Base-by-base conservation (phyloP, 2,329 filamentous ascomycete genomes). In the Fonsecaea pedrosoi region DNA sequence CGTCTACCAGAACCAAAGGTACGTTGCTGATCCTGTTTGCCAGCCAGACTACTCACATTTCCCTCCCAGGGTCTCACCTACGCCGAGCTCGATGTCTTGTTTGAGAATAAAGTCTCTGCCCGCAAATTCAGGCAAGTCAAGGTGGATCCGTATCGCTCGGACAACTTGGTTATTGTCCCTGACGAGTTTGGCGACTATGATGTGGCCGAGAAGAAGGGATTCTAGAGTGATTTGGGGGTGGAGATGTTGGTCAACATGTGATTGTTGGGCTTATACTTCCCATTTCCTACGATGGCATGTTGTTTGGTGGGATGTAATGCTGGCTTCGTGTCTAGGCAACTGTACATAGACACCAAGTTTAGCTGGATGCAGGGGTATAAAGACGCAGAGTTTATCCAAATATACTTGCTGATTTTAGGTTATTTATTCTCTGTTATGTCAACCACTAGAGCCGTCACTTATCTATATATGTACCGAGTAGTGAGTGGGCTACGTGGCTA, bases 31-130 rank as follows among this genome's bases (percentile, higher is more conserved):
- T 7, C 32, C 9, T n/a, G 7, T 34, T 18, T 18, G 12, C 2
- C 34, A 3, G 9, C 7, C 45, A 32, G n/a, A 9, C 42, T 6
- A 42, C 65, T 71, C 32, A 68, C 60, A 30, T 4, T 37, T 25
- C 2, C 2, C 53, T 18, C 8, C 58, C 79, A 80, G 72, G 77
- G 75, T 25, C 75, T 79, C 25, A 80, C 79, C 1, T 81, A 78
- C 60, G 70, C 69, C 65, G 80, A 82, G 71, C 71, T 82, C 35
- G 80, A 82, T 70, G 73, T 81, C 55, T 74, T 83, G 45, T 82
- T 83, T 67, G 78, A 80, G 68, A 74, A 74, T 37, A 68, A 72
- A 5, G 73, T 82, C 8, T 69, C 75, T 9, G 80, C 80, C 9
- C 74, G 79, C 25, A 77, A 79, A 61, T 83, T 80, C 60, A 74